Evolutionary conservation across 108 stramenopile species (phyloP).

Genomic region (Parietichytrium sp.): DNA sequence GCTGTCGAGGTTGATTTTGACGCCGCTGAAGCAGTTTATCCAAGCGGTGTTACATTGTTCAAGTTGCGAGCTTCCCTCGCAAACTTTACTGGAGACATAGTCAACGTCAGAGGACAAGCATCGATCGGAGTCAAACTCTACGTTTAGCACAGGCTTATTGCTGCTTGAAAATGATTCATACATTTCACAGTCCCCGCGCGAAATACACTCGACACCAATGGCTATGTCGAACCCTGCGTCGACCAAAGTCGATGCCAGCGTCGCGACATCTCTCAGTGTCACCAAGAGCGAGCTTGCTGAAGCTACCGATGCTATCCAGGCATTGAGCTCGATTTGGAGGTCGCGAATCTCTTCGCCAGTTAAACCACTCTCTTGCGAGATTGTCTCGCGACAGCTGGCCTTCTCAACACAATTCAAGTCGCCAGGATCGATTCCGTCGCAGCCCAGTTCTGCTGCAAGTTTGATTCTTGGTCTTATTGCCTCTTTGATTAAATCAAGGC

Average conservation of each 20-base stretch:
- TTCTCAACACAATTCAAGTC: not conserved
- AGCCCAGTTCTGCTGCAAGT: not conserved
- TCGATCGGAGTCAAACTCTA: not conserved
- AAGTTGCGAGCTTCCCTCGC: too few species aligned
- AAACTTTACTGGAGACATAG: too few species aligned
- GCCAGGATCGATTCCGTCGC: not conserved
- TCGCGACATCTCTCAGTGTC: too few species aligned
- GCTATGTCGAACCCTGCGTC: not conserved
- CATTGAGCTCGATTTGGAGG: not conserved
- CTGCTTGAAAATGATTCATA: not conserved
- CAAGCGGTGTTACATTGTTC: too few species aligned
- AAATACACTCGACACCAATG: not conserved
- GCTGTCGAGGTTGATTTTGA: too few species aligned
- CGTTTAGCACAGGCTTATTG: constrained; percentile 15
- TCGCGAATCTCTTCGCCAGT: too few species aligned
- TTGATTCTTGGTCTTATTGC: not conserved
- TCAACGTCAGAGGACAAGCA: too few species aligned
- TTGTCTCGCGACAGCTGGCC: too few species aligned
- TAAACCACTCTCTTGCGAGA: too few species aligned
- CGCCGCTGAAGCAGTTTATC: too few species aligned
- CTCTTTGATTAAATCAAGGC: not conserved
- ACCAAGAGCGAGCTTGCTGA: not conserved
- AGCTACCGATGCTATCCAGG: not conserved
- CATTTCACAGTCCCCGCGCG: not conserved
- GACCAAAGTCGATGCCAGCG: too few species aligned